Evolutionary conservation across 1,139 yeast species (phyloP).

Genomic region (Nadsonia starkeyi-henricii): DNA sequence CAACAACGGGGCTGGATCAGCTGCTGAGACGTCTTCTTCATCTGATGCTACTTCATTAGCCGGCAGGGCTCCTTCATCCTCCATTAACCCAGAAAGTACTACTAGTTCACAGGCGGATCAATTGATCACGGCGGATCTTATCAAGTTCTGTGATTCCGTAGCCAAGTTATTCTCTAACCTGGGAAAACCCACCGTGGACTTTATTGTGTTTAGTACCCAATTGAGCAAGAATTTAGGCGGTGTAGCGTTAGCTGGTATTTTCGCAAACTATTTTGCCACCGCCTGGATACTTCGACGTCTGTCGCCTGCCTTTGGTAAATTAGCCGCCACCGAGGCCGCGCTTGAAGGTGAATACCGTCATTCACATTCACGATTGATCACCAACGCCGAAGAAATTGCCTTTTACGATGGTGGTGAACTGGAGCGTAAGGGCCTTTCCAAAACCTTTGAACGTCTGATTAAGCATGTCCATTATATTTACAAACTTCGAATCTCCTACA

Average conservation of each 20-base stretch:
- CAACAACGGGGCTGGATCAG: constrained; percentile 26
- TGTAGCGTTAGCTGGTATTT: constrained; percentile 69
- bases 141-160: constrained; percentile 69
- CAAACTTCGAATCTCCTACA: constrained; percentile 41
- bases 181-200: constrained; percentile 84
- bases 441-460: constrained; percentile 46
- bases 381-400: constrained; percentile 87
- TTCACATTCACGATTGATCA: constrained; percentile 71
- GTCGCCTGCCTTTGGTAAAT: constrained; percentile 78
- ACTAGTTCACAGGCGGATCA: constrained; percentile 33
- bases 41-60: background rate
- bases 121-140: constrained; percentile 74
- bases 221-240: constrained; percentile 77
- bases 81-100: background rate
- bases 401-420: constrained; percentile 84
- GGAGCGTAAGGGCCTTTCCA: constrained; percentile 54
- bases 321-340: constrained; percentile 53
- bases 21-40: background rate
- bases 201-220: constrained; percentile 76
- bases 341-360: constrained; percentile 85
- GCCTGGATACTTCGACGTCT: constrained; percentile 60
- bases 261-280: constrained; percentile 65
- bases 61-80: background rate
- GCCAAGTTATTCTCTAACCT: constrained; percentile 75
- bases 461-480: constrained; percentile 33